Base-by-base conservation (phyloP, 139 green algal species). In the Volvox africanus region DNA sequence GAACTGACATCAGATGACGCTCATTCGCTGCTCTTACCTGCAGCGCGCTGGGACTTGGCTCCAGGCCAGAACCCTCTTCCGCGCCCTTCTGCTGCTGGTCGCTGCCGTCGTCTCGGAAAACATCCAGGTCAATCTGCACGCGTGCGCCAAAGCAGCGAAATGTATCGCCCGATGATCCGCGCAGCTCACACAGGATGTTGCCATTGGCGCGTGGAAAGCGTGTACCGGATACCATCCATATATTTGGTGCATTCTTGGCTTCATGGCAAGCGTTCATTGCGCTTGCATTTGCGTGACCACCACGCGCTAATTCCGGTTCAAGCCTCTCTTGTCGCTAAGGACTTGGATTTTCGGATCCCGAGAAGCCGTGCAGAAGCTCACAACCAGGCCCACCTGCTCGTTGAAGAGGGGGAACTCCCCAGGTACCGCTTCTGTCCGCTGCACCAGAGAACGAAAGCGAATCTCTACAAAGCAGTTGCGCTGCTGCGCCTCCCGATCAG, bases 381-480 rank as follows among this genome's bases (percentile, higher is more conserved):
- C 67, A 14, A 75, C 11, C 67, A 6, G 22, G 67, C 86, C 20
- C 88, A 95, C 92, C 93, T 95, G 89, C 93, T 96, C 94, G 87
- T 96, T 96, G 89, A 94, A 96, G 30, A 92, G 82, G 5, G 94
- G 94, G 80, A 92, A 92, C n/a, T 93, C 81, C 30, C 91, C 91
- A 44, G 91, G 90, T 73, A 94, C 91, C 32, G 92, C 69, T 28
- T 89, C 80, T 0, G 92, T 95, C 24, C 92, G 87, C 88, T 89
- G 61, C 36, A 24, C 44, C 69, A 86, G 65, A 36, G 76, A 71
- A 36, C 93, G 87, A 75, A 95, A 94, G 19, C 89, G 87, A 6
- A 93, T 88, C 89, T 95, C 93, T 50, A 95, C 93, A 82, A 95
- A 95, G 71, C 88, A 94, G 85, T 89, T 89, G 69, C 85, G 85